A percentile compares a stretch with the other conserved stretches of the same genome.
Evolutionary conservation across 192 early-diverging fungal species (phyloP).

Genomic region (Polychytrium aggregatum): DNA sequence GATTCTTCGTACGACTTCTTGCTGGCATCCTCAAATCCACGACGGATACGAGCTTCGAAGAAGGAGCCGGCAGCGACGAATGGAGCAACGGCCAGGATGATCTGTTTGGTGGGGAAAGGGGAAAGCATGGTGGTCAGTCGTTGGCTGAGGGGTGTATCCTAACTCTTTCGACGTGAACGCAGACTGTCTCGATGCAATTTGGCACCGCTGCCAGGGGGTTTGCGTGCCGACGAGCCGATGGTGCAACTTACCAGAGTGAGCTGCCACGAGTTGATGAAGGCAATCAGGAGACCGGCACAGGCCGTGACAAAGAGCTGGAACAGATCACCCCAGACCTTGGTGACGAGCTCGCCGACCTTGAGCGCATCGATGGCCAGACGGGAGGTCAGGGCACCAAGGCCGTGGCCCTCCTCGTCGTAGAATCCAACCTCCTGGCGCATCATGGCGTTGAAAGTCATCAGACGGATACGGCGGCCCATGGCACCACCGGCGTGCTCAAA

Average conservation of each 20-base stretch:
- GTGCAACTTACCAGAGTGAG: slow-evolving; percentile 73
- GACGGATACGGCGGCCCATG: slow-evolving; percentile 26
- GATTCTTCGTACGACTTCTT: slow-evolving; percentile 60
- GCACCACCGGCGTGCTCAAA: slow-evolving; percentile 25
- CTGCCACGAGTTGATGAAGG: slow-evolving; percentile 68
- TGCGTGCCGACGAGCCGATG: too few species aligned
- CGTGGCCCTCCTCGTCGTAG: slow-evolving; percentile 50
- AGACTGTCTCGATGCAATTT: too few species aligned
- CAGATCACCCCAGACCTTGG: slow-evolving; percentile 36
- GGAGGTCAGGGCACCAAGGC: slow-evolving; percentile 66
- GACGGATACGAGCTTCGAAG: slow-evolving; percentile 42
- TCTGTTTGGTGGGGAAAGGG: too few species aligned
- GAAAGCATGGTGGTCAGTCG: too few species aligned
- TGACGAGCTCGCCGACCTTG: slow-evolving; percentile 38
- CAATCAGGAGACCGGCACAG: slow-evolving; percentile 40
- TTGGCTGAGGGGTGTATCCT: too few species aligned
- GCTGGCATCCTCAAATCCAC: slow-evolving; percentile 45
- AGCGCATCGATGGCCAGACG: slow-evolving; percentile 67
- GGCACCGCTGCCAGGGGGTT: too few species aligned
- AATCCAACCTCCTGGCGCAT: slow-evolving; percentile 42
- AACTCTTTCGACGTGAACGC: too few species aligned
- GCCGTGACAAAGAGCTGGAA: slow-evolving; percentile 37
- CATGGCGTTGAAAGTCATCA: slow-evolving; percentile 24
- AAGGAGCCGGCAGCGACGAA: slow-evolving; percentile 42
- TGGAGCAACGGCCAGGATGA: slow-evolving; percentile 53